Evolutionary conservation across 306 rosid species (phyloP).

Genomic region (Malus domestica): DNA sequence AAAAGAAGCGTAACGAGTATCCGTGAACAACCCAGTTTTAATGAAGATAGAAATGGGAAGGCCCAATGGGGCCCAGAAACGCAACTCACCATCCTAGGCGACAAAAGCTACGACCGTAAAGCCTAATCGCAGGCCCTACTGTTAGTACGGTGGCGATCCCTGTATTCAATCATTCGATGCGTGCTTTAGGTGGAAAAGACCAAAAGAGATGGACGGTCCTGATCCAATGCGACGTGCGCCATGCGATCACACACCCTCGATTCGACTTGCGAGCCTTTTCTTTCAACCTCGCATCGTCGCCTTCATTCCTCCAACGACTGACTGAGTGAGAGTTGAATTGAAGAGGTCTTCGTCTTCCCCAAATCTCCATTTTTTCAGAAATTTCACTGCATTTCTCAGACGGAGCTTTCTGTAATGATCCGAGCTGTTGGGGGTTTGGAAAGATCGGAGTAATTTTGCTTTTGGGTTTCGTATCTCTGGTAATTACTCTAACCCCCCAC

Average conservation of each 20-base stretch:
- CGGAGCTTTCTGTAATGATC: neutral
- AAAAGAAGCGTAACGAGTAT: too few relatives aligned
- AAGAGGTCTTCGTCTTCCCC: neutral
- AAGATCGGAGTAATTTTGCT: neutral
- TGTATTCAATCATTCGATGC: neutral
- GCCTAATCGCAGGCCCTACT: neutral
- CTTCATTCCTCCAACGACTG: neutral
- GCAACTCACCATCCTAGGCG: neutral
- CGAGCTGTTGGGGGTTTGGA: neutral
- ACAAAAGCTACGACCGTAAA: neutral
- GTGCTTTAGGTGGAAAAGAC: neutral
- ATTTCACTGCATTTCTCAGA: neutral
- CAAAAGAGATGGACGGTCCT: neutral
- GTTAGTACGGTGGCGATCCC: neutral
- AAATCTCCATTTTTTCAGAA: neutral
- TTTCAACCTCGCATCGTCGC: neutral
- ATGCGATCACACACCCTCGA: neutral
- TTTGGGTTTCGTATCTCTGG: neutral
- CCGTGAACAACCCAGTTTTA: neutral
- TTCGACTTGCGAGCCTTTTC: neutral
- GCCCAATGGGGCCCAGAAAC: neutral
- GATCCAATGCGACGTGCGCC: neutral
- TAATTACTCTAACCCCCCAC: neutral
- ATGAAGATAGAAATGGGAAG: neutral
- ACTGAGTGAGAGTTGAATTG: neutral